Conservation (phyloP, 2,329 filamentous ascomycete genomes). For the Immersiporthe knoxdaviesiana region DNA sequence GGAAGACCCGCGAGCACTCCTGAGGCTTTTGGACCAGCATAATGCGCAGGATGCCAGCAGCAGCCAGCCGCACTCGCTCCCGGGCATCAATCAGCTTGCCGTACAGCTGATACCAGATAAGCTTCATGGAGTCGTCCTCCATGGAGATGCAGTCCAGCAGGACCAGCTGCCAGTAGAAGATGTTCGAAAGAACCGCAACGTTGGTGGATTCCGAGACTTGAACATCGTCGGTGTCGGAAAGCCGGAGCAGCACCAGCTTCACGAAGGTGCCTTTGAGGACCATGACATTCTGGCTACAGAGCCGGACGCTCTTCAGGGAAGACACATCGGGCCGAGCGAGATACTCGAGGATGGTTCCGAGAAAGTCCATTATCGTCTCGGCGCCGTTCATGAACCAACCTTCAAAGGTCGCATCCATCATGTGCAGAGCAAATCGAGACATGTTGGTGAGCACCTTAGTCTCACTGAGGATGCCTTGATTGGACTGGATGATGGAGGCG, state of each 20-base stretch:
- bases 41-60: conserved; percentile 87
- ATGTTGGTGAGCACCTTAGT: conserved; percentile 86
- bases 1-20: conserved; percentile 75
- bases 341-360: conserved; percentile 83
- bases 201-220: conserved; percentile 64
- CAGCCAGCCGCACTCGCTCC: conserved; percentile 69
- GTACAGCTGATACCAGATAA: conserved; percentile 93
- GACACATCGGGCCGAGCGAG: conserved; percentile 84
- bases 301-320: conserved; percentile 80
- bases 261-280: conserved; percentile 79
- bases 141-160: conserved; percentile 77
- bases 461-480: conserved; percentile 75
- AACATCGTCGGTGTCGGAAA: conserved; percentile 80
- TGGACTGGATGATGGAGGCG: conserved; percentile 68
- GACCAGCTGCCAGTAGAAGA: conserved; percentile 95
- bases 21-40: conserved; percentile 91
- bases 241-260: conserved; percentile 74
- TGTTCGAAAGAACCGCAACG: conserved; percentile 75
- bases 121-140: conserved; percentile 79
- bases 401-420: conserved; percentile 90
- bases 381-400: conserved; percentile 95
- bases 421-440: conserved; percentile 76
- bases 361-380: conserved; percentile 81
- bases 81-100: conserved; percentile 78
- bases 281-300: conserved; percentile 82